A percentile compares a stretch with the other conserved stretches of the same genome.
Conservation (phyloP, 2,329 filamentous ascomycete genomes). For the Aspergillus tanneri region DNA sequence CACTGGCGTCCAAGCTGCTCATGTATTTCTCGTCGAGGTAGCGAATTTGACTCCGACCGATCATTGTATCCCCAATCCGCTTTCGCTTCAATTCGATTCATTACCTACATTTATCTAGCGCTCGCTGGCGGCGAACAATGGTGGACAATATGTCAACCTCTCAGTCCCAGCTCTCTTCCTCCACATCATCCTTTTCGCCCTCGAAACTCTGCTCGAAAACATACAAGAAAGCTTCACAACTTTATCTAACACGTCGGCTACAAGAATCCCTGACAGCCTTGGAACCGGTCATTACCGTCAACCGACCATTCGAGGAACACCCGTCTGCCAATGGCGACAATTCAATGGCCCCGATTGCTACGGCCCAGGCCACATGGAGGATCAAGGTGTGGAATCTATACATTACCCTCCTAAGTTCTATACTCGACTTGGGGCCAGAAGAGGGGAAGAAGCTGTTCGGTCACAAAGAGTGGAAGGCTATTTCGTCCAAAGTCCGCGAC, state of each 20-base stretch:
- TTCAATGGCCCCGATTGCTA: constrained; percentile 67
- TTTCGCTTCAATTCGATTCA: not conserved
- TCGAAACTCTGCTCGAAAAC: constrained; percentile 72
- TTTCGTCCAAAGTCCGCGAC: constrained; percentile 81
- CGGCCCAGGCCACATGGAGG: constrained; percentile 75
- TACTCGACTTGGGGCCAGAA: constrained; percentile 82
- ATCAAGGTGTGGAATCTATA: constrained; percentile 98
- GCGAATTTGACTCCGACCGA: constrained; percentile 6
- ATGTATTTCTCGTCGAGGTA: constrained; percentile 1
- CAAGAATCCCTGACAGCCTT: constrained; percentile 86
- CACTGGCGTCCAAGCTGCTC: not conserved
- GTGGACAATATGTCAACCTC: constrained; percentile 38
- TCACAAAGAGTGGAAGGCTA: constrained; percentile 74
- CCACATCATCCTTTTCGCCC: constrained; percentile 66
- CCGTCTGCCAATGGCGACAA: constrained; percentile 46
- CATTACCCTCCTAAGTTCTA: constrained; percentile 85
- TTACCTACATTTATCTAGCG: not conserved
- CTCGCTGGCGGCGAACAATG: constrained; percentile 29
- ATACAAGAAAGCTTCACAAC: constrained; percentile 88
- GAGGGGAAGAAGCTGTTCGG: constrained; percentile 90
- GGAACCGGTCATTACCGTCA: constrained; percentile 72
- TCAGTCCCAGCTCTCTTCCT: constrained; percentile 61
- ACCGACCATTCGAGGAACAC: constrained; percentile 35
- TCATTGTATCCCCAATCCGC: not conserved
- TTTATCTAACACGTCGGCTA: constrained; percentile 90